Evolutionary conservation across 208 protist genomes (phyloP).

Genomic region (Trichomonas tenax): DNA sequence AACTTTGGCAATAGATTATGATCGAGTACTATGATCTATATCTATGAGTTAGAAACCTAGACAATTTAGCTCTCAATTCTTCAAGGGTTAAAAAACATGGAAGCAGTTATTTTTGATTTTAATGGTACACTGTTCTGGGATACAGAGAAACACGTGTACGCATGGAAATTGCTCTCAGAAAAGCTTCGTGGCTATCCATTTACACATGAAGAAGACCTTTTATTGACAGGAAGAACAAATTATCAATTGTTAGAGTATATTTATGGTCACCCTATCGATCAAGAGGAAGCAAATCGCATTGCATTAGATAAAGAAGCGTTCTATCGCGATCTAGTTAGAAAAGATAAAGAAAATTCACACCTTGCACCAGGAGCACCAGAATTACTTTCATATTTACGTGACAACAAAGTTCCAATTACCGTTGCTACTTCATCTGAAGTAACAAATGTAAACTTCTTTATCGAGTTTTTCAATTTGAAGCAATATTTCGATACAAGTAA

Average conservation of each 20-base stretch:
- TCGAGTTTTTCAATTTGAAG: not conserved
- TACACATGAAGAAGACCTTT: not conserved
- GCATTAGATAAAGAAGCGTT: not conserved
- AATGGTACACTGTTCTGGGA: conserved; percentile 13
- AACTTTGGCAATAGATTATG: too few relatives aligned
- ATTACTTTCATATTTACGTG: not conserved
- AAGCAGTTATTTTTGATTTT: conserved; percentile 4
- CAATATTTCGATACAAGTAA: not conserved
- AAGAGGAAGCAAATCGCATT: not conserved
- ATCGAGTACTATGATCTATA: too few relatives aligned
- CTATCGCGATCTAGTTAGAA: not conserved
- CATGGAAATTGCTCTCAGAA: not conserved
- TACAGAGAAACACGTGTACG: not conserved
- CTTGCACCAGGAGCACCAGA: not conserved
- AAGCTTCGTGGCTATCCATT: not conserved
- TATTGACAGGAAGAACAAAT: not conserved
- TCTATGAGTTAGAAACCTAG: too few relatives aligned
- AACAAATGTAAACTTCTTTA: not conserved
- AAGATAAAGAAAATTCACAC: conserved; percentile 12
- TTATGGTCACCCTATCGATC: not conserved
- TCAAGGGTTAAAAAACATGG: not conserved
- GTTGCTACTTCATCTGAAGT: not conserved
- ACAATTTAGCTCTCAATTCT: not conserved
- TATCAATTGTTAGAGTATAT: not conserved
- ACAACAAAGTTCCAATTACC: not conserved